Percentiles rank a stretch among this genome's conserved stretches.
Conservation (phyloP, 805 yeast genomes). For the Debaryomyces maramus region DNA sequence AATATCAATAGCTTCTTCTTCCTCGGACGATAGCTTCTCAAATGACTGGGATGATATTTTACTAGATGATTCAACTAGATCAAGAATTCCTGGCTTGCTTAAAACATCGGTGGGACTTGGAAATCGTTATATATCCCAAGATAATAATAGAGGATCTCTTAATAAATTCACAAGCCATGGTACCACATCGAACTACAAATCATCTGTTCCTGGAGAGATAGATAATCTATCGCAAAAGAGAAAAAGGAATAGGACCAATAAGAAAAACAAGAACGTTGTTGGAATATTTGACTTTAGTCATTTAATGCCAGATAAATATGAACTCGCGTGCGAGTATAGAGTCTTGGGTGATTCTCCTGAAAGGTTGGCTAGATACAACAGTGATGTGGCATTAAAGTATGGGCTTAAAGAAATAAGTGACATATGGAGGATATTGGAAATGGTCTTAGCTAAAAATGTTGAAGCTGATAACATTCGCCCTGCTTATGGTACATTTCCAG, state of each 20-base stretch:
- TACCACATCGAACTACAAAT: conserved; percentile 33
- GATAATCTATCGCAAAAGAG: conserved; percentile 12
- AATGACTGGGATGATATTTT: conserved; percentile 70
- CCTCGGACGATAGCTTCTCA: conserved; percentile 59
- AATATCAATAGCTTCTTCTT: conserved; percentile 14
- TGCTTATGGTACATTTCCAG: neutral
- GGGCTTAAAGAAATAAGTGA: conserved; percentile 65
- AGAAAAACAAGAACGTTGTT: conserved; percentile 52
- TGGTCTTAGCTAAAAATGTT: conserved; percentile 46
- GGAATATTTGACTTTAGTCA: conserved; percentile 63
- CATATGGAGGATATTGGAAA: conserved; percentile 68
- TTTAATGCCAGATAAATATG: conserved; percentile 73
- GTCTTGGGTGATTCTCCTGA: conserved; percentile 65
- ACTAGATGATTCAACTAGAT: conserved; percentile 53
- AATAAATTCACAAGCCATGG: conserved; percentile 40
- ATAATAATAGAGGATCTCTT: conserved; percentile 26
- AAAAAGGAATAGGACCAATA: conserved; percentile 18
- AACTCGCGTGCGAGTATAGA: conserved; percentile 65
- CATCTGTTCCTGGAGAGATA: conserved; percentile 38
- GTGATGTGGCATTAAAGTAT: conserved; percentile 62
- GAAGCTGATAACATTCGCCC: conserved; percentile 12
- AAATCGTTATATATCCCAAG: conserved; percentile 24
- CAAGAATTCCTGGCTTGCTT: conserved; percentile 53
- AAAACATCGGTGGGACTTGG: conserved; percentile 43
- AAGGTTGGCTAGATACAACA: conserved; percentile 65